These are phyloP conservation scores for Volvariella volvacea DNA, from an alignment of 1,284 basidiomycete species.

Conservation along the genomic window DNA sequence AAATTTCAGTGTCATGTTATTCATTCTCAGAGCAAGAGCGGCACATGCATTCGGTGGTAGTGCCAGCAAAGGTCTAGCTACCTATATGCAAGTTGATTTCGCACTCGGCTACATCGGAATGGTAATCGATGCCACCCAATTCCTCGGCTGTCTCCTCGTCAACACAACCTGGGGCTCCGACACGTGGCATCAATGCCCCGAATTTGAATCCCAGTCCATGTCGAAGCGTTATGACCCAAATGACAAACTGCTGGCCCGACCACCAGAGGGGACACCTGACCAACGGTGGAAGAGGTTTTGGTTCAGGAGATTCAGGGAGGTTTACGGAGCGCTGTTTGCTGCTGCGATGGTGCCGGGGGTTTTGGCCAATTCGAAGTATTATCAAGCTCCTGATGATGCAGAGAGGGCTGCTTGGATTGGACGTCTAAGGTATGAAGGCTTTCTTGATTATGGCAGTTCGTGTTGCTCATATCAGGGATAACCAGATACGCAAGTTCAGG, in stretches of 20 bases:
- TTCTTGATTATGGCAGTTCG: background rate
- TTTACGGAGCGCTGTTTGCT: background rate
- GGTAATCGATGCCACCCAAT: slow-evolving; percentile 19
- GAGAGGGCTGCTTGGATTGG: background rate
- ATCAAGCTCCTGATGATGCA: background rate
- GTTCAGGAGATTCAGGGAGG: background rate
- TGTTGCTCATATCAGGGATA: background rate
- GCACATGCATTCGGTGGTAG: slow-evolving; percentile 13
- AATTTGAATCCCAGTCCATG: background rate
- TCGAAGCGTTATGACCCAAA: background rate
- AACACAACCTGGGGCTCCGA: slow-evolving; percentile 13
- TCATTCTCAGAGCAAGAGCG: slow-evolving; percentile 19
- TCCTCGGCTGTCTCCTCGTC: slow-evolving; percentile 23
- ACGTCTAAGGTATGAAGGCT: background rate
- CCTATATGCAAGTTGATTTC: slow-evolving; percentile 24
- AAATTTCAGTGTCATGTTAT: slow-evolving; percentile 19
- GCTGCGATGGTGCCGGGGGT: background rate
- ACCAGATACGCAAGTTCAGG: background rate
- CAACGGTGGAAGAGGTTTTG: background rate
- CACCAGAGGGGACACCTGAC: background rate
- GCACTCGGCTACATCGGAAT: slow-evolving; percentile 24
- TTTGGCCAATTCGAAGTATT: background rate
- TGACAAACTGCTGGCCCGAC: background rate
- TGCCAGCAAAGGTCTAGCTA: slow-evolving; percentile 15
- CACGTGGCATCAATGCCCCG: background rate